Percentiles rank a stretch among this genome's conserved stretches.
phyloP scores from a whole-genome alignment of 805 yeast genomes.

The Candida dajiaensis region DNA sequence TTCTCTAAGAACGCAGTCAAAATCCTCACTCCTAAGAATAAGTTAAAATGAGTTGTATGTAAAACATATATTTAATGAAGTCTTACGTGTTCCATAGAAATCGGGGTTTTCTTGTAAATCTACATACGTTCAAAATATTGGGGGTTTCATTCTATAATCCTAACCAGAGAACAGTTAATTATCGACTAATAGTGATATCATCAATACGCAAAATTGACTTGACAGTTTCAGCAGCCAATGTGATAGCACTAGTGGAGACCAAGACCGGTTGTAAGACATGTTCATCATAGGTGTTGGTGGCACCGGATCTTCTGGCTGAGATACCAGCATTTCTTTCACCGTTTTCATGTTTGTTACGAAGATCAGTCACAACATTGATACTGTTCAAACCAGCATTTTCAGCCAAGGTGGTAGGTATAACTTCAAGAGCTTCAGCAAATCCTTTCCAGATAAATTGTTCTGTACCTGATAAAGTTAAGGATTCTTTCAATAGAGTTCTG shows the following conservation, averaged over 20 bases:
- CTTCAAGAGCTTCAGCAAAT: constrained; percentile 89
- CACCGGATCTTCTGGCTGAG: constrained; percentile 88
- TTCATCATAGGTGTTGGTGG: constrained; percentile 86
- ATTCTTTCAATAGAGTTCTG: constrained; percentile 86
- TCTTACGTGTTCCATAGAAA: not conserved
- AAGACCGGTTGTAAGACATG: constrained; percentile 95
- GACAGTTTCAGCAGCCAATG: constrained; percentile 93
- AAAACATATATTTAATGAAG: not conserved
- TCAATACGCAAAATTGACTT: constrained; percentile 94
- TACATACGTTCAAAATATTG: not conserved
- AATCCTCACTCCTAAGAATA: constrained; percentile 29
- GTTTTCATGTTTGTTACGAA: constrained; percentile 83
- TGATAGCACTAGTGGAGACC: constrained; percentile 90
- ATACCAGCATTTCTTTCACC: constrained; percentile 96
- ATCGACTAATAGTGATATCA: constrained; percentile 91
- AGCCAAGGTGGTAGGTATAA: constrained; percentile 89
- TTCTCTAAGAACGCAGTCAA: constrained; percentile 66
- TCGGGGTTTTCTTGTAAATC: not conserved
- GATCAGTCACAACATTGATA: constrained; percentile 82
- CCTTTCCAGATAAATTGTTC: constrained; percentile 48
- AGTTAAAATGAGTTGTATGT: not conserved
- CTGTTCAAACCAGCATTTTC: constrained; percentile 97
- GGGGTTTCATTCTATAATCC: constrained; percentile 1
- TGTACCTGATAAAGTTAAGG: constrained; percentile 87
- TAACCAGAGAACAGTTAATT: constrained; percentile 11